A percentile compares a stretch with the other conserved stretches of the same genome.
phyloP scores from a whole-genome alignment of 441 rosid genomes.

The Kokia cookei region DNA sequence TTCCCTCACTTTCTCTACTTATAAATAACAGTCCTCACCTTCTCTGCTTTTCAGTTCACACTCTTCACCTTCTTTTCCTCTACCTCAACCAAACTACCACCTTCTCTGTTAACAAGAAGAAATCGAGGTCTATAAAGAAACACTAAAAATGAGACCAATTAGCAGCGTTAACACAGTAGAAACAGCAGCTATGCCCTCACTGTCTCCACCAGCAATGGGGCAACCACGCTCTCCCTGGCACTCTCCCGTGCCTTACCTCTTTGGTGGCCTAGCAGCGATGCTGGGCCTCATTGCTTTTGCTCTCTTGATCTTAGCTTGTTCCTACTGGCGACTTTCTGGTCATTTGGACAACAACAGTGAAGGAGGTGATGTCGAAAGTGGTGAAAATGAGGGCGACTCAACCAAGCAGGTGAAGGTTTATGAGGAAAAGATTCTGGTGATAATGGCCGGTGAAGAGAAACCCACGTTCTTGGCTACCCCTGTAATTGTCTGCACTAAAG shows the following conservation, averaged over 20 bases:
- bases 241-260: constrained; percentile 90
- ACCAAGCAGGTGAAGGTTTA: constrained; percentile 24
- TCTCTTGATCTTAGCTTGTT: constrained; percentile 80
- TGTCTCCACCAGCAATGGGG: constrained; percentile 8
- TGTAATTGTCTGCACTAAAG: constrained; percentile 22
- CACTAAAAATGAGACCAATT: constrained; percentile 25
- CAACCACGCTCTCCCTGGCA: constrained; percentile 63
- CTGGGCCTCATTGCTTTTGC: constrained; percentile 83
- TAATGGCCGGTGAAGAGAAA: constrained; percentile 78
- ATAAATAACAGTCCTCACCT: constrained; percentile 16
- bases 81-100: background rate
- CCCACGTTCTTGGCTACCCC: constrained; percentile 89
- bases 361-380: constrained; percentile 26
- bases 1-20: background rate
- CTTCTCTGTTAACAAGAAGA: background rate
- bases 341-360: constrained; percentile 19
- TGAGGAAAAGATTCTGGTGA: constrained; percentile 75
- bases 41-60: constrained; percentile 3
- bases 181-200: constrained; percentile 2
- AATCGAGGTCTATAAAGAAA: background rate
- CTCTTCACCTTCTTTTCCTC: background rate
- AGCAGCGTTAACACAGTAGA: background rate
- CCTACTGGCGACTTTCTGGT: constrained; percentile 71
- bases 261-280: constrained; percentile 92
- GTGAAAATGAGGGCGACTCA: constrained; percentile 29